Base-by-base conservation (phyloP, 371 early-diverging fungal species). In the Mortierella sp. region DNA sequence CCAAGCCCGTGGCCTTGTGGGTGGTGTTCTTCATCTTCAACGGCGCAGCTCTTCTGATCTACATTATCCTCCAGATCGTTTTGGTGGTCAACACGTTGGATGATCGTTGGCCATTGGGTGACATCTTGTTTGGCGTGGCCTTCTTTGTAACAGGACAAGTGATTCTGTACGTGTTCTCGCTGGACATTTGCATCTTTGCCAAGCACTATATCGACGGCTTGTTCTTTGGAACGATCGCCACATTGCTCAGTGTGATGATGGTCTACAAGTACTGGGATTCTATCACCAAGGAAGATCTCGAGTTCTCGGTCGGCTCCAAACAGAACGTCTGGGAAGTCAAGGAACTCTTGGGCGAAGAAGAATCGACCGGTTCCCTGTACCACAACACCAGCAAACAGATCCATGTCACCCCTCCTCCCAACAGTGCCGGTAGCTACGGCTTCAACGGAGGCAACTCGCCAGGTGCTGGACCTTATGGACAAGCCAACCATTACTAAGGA, bases 261-360 rank as follows among this genome's bases (percentile, higher is more conserved):
- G 94, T 97, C 10, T 98, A 97, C 88, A 98, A 98, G 83, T 98
- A 94, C 85, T 98, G 98, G 98, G 98, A 98, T 79, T 92, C 92
- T 19, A 97, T 98, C 72, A 97, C 98, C 40, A 96, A 96, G 82
- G 98, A 98, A 78, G 98, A 97, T 78, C 83, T 97, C 31, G 98
- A 98, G 84, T 98, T 97, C 80, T 90, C 92, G 24, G 97, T 98
- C 28, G 95, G 94, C 43, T 89, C 92, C 24, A 95, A 93, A 78
- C 88, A 86, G 58, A 93, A 94, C 63, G 89, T 92, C 3, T 97
- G 98, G 98, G 96, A 97, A 83, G 90, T 94, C 66, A 93, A 93
- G 83, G 96, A 96, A 69, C 80, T 86, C 49, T 67, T 88, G 72
- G 83, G 77, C 7, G 88, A 90, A 21, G 90, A 87, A 58, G 67